Evolutionary conservation across 768 basidiomycete species (phyloP).

Genomic region (Tulasnella sp.): DNA sequence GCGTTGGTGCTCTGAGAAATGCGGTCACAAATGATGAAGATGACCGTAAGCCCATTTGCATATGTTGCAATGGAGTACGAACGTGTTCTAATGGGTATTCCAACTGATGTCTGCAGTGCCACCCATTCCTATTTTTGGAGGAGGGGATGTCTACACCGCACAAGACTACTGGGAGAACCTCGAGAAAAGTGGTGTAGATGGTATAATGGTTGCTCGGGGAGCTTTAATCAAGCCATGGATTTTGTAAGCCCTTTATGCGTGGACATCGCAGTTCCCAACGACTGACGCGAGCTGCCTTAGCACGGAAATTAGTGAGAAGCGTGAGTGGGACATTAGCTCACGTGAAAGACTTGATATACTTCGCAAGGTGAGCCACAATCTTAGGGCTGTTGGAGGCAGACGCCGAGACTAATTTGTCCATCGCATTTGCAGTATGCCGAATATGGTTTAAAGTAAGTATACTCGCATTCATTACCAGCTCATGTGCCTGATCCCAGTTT

Average conservation of each 20-base stretch:
- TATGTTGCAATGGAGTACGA: neutral
- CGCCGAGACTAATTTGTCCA: neutral
- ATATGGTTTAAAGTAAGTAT: conserved; percentile 72
- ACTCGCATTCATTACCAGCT: conserved; percentile 18
- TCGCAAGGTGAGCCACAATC: conserved; percentile 58
- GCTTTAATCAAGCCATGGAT: conserved; percentile 80
- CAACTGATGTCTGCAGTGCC: conserved; percentile 50
- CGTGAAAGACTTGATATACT: conserved; percentile 80
- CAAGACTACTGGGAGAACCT: conserved; percentile 78
- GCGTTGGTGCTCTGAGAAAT: conserved; percentile 77
- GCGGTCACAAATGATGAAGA: conserved; percentile 51
- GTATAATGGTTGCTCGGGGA: conserved; percentile 93
- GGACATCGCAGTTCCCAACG: neutral
- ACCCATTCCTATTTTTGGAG: conserved; percentile 93
- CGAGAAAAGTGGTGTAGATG: conserved; percentile 83
- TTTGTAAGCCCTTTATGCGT: conserved; percentile 32
- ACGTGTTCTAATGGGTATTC: neutral
- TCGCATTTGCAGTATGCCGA: conserved; percentile 67
- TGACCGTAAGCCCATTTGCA: conserved; percentile 56
- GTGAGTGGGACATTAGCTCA: conserved; percentile 93
- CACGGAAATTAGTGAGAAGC: conserved; percentile 88
- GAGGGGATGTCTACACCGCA: conserved; percentile 92
- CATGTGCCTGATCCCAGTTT: neutral
- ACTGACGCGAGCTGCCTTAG: conserved; percentile 73
- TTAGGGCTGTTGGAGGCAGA: neutral